Conservation (phyloP, 805 yeast species). For the Cyberlindnera samutprakarnensis region DNA sequence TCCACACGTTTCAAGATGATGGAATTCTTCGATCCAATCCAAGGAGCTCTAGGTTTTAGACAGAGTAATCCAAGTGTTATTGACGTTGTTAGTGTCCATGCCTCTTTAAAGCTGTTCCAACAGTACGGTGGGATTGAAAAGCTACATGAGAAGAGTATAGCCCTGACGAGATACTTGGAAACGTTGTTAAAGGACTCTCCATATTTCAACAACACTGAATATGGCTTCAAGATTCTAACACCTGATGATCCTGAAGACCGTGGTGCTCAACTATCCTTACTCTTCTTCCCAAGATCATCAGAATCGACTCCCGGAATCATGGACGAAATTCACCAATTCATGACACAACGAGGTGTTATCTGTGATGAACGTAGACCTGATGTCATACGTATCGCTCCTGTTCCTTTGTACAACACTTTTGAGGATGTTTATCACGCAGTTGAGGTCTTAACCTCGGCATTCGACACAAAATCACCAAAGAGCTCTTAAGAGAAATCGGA, state of each 20-base stretch:
- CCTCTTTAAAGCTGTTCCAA: conserved; percentile 55
- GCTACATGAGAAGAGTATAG: conserved; percentile 48
- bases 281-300: conserved; percentile 46
- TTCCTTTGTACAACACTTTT: conserved; percentile 75
- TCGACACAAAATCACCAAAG: background rate
- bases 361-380: conserved; percentile 88
- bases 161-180: conserved; percentile 52
- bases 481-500: background rate
- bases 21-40: conserved; percentile 69
- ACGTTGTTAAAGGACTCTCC: conserved; percentile 36
- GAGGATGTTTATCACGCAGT: conserved; percentile 30
- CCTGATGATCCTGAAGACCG: conserved; percentile 51
- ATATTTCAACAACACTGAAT: conserved; percentile 28
- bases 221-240: conserved; percentile 58
- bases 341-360: conserved; percentile 54
- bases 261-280: conserved; percentile 79
- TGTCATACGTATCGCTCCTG: conserved; percentile 86
- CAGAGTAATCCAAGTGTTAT: conserved; percentile 88
- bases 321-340: conserved; percentile 46
- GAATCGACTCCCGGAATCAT: conserved; percentile 38
- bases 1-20: conserved; percentile 69
- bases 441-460: background rate
- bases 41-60: conserved; percentile 82
- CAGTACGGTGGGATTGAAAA: conserved; percentile 52
- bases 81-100: conserved; percentile 67